Percentiles rank a stretch among this genome's conserved stretches.
phyloP scores from a whole-genome alignment of 2,329 filamentous ascomycete genomes.

The Coccinonectria pachysandricola region DNA sequence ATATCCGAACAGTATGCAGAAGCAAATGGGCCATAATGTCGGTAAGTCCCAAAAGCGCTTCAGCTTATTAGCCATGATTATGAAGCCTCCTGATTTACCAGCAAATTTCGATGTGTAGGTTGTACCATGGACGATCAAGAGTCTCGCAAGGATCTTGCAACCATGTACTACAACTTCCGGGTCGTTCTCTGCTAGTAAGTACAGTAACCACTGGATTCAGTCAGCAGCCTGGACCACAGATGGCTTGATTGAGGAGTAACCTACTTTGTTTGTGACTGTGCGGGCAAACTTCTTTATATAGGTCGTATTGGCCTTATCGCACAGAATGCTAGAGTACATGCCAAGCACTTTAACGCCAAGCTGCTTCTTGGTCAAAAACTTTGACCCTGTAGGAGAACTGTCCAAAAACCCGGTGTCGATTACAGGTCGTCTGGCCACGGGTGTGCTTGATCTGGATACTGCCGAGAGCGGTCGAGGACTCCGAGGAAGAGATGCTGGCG shows the following conservation, averaged over 20 bases:
- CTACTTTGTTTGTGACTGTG: conserved; percentile 88
- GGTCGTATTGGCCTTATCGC: conserved; percentile 55
- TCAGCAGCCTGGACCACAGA: conserved; percentile 8
- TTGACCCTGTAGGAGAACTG: conserved; percentile 22
- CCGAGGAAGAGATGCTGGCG: conserved; percentile 36
- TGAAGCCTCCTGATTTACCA: conserved; percentile 75
- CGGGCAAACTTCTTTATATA: conserved; percentile 82
- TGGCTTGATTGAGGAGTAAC: conserved; percentile 1
- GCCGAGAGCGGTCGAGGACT: conserved; percentile 37
- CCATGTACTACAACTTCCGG: conserved; percentile 72
- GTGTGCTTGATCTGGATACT: conserved; percentile 30
- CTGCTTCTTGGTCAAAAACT: conserved; percentile 51
- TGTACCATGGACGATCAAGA: conserved; percentile 73
- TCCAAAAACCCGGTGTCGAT: conserved; percentile 23
- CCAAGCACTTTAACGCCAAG: conserved; percentile 65
- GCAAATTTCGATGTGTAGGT: conserved; percentile 79
- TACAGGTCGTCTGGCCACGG: conserved; percentile 27
- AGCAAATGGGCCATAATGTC: conserved; percentile 75
- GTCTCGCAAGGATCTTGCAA: conserved; percentile 70
- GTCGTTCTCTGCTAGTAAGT: conserved; percentile 80
- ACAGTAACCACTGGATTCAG: conserved; percentile 65
- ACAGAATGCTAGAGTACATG: conserved; percentile 70
- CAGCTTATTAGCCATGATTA: conserved; percentile 70
- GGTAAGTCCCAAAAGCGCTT: conserved; percentile 84
- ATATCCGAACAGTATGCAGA: conserved; percentile 77